Evolutionary conservation across 2,329 filamentous ascomycete species (phyloP).

Genomic region (Cladosporium cucumerinum): DNA sequence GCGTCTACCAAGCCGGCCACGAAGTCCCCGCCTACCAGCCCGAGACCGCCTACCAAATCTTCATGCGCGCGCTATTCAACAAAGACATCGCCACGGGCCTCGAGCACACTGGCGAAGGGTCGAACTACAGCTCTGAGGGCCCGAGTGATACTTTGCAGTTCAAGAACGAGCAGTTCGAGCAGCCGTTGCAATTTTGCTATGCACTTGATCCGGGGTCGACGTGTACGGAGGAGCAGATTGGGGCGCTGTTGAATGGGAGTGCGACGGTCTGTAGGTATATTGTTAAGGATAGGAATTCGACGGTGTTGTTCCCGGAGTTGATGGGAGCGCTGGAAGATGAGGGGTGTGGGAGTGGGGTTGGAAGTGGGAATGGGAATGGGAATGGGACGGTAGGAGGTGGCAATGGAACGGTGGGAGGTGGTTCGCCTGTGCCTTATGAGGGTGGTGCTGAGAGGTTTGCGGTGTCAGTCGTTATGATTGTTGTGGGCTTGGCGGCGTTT

Average conservation of each 20-base stretch:
- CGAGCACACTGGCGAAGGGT: not conserved
- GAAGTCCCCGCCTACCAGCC: conserved; percentile 47
- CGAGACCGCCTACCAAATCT: conserved; percentile 49
- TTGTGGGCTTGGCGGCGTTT: not conserved
- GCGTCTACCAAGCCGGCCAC: conserved; percentile 37
- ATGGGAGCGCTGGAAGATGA: conserved; percentile 5
- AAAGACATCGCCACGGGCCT: conserved; percentile 44
- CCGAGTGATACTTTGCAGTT: conserved; percentile 7
- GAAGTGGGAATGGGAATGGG: not conserved
- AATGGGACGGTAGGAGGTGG: not conserved
- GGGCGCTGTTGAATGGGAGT: conserved; percentile 18
- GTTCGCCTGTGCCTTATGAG: not conserved
- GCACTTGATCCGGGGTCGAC: conserved; percentile 19
- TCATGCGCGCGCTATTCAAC: conserved; percentile 46
- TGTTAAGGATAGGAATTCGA: conserved; percentile 23
- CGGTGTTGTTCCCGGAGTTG: conserved; percentile 22
- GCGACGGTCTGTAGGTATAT: conserved; percentile 22
- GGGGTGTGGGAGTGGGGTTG: conserved; percentile 6
- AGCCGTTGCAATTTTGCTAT: conserved; percentile 23
- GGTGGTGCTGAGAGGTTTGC: not conserved
- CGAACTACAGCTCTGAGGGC: conserved; percentile 12
- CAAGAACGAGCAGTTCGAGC: conserved; percentile 17
- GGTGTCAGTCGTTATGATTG: not conserved
- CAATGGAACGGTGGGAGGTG: not conserved
- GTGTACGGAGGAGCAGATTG: conserved; percentile 24